Evolutionary conservation across 495 filamentous ascomycete genomes (phyloP).

Genomic region (Trichoderma erinaceum): DNA sequence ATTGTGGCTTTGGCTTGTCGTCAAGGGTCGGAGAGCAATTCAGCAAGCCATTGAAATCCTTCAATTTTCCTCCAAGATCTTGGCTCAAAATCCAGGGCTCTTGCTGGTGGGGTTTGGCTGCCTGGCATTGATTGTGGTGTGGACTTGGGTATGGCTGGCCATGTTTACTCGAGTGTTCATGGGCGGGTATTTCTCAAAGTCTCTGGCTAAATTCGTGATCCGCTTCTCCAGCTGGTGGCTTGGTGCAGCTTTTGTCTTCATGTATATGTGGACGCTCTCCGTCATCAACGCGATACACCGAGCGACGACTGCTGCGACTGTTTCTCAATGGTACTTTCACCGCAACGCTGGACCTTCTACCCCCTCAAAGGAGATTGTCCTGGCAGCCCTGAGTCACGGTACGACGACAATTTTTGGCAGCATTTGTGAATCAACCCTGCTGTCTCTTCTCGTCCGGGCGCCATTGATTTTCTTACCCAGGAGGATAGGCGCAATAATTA

Average conservation of each 20-base stretch:
- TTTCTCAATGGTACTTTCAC: slow-evolving; percentile 99
- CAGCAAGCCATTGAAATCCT: slow-evolving; percentile 76
- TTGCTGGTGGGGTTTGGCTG: slow-evolving; percentile 74
- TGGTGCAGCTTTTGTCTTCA: slow-evolving; percentile 78
- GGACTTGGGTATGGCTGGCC: slow-evolving; percentile 92
- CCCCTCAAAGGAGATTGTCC: slow-evolving; percentile 69
- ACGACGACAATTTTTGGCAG: slow-evolving; percentile 85
- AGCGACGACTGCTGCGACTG: slow-evolving; percentile 86
- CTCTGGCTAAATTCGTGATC: slow-evolving; percentile 62
- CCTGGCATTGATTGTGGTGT: slow-evolving; percentile 67
- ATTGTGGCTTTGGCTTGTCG: slow-evolving; percentile 76
- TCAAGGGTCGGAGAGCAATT: slow-evolving; percentile 70
- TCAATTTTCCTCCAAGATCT: slow-evolving; percentile 82
- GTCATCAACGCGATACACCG: slow-evolving; percentile 82
- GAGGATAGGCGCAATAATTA: slow-evolving; percentile 48
- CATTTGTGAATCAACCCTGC: slow-evolving; percentile 75
- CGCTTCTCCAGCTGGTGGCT: slow-evolving; percentile 87
- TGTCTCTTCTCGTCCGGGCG: slow-evolving; percentile 74
- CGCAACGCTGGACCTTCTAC: slow-evolving; percentile 73
- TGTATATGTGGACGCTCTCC: slow-evolving; percentile 92
- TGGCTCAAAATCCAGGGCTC: slow-evolving; percentile 76
- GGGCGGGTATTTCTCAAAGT: slow-evolving; percentile 64
- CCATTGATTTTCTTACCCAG: slow-evolving; percentile 79
- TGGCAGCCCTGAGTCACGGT: slow-evolving; percentile 73
- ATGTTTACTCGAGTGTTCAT: slow-evolving; percentile 97